Conservation (phyloP, 805 yeast genomes). For the Tetrapisispora arboricola region DNA sequence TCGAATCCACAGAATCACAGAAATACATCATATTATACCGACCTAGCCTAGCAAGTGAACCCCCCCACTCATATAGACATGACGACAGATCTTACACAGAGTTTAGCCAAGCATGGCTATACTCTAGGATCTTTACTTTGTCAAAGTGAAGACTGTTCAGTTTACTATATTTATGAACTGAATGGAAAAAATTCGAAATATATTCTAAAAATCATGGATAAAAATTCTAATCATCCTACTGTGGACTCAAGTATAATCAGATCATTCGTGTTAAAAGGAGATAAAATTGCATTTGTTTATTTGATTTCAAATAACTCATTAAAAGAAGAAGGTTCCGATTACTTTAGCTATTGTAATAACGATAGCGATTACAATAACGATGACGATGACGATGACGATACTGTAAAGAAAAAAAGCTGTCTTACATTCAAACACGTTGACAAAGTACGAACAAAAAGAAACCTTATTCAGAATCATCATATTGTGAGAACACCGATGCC, state of each 20-base stretch:
- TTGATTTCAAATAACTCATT: conserved; percentile 5
- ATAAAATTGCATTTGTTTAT: conserved; percentile 6
- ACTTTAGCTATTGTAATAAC: conserved; percentile 9
- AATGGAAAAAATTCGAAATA: conserved; percentile 4
- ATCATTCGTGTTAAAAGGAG: conserved; percentile 1
- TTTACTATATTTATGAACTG: conserved; percentile 7
- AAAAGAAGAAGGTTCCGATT: conserved; percentile 13
- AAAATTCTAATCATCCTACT: neutral
- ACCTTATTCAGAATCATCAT: no score
- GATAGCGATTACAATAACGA: neutral
- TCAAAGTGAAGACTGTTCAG: conserved; percentile 4
- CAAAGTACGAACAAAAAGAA: neutral
- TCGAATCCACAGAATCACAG: no score
- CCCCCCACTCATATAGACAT: neutral
- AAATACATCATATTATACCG: no score
- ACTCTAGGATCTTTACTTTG: conserved; percentile 8
- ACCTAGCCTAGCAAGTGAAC: no score
- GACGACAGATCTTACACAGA: neutral
- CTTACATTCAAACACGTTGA: neutral
- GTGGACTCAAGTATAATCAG: conserved; percentile 1
- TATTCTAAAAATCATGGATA: conserved; percentile 5
- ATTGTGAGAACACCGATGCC: conserved; percentile 9
- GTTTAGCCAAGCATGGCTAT: conserved; percentile 5
- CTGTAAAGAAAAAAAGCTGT: neutral
- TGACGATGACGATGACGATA: neutral